These are phyloP conservation scores for Ascochyta lentis DNA, from an alignment of 2,329 filamentous ascomycete genomes.

Conservation along the genomic window DNA sequence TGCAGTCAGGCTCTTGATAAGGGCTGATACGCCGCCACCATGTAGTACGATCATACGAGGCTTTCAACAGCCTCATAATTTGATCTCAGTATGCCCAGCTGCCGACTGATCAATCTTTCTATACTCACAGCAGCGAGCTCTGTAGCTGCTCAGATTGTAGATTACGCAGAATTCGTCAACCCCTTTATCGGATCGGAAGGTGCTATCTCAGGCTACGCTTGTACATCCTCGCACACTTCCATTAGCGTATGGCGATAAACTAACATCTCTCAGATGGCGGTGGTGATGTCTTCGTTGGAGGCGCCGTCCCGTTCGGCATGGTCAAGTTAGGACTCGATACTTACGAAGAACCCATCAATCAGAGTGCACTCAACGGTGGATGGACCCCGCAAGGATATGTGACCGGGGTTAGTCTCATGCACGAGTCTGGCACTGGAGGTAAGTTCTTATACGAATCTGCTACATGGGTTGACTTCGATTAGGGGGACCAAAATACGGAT, in stretches of 20 bases:
- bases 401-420: constrained; percentile 50
- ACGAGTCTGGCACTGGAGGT: constrained; percentile 47
- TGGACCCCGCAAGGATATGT: constrained; percentile 51
- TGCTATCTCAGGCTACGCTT: constrained; percentile 50
- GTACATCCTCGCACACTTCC: constrained; percentile 16
- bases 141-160: constrained; percentile 27
- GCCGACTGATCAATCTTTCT: neutral
- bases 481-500: constrained; percentile 50
- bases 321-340: constrained; percentile 52
- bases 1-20: neutral
- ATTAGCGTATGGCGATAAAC: neutral
- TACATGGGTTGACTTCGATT: too few species aligned
- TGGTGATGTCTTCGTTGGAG: constrained; percentile 51
- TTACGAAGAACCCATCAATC: constrained; percentile 45
- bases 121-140: constrained; percentile 1
- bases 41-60: neutral
- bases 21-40: neutral
- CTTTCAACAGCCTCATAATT: neutral
- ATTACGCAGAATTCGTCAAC: constrained; percentile 51
- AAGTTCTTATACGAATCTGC: too few species aligned
- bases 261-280: constrained; percentile 42
- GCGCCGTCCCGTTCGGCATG: constrained; percentile 49
- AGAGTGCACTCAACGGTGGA: constrained; percentile 50
- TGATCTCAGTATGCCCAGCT: neutral
- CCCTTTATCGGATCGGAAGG: constrained; percentile 58